These are phyloP conservation scores for Fraxinus paxiana DNA, from an alignment of 305 asterid genomes.

Conservation along the genomic window DNA sequence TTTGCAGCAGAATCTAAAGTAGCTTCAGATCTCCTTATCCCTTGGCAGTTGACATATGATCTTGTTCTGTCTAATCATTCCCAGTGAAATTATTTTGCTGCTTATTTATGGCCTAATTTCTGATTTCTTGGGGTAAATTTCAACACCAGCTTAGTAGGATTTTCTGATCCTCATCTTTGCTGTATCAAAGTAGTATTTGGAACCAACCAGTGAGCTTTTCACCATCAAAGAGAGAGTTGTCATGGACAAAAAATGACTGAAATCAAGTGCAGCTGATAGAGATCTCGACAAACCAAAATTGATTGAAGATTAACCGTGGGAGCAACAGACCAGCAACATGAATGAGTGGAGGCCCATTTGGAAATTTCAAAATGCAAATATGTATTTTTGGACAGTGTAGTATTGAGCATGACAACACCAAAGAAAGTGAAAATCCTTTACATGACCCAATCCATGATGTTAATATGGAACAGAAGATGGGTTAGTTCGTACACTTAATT, in stretches of 20 bases:
- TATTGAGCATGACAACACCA: background rate
- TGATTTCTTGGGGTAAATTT: background rate
- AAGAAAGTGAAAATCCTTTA: background rate
- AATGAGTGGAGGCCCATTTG: background rate
- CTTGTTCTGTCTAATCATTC: background rate
- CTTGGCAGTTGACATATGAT: background rate
- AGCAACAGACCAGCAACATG: background rate
- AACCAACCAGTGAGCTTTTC: background rate
- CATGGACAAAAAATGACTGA: background rate
- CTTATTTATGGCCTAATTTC: background rate
- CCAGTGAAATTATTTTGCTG: background rate
- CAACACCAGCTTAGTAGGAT: background rate
- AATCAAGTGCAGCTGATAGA: background rate
- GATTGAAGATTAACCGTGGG: background rate
- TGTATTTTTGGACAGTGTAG: background rate
- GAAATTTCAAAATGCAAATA: background rate
- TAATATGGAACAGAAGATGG: background rate
- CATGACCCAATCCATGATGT: background rate
- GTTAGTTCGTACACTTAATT: background rate
- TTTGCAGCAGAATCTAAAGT: background rate
- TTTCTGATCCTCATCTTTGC: background rate
- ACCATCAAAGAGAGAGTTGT: background rate
- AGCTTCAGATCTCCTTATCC: background rate
- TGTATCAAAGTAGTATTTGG: background rate
- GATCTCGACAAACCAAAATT: background rate